These are phyloP conservation scores for Cladophialophora bantiana DNA, from an alignment of 2,329 filamentous ascomycete genomes.

Conservation along the genomic window DNA sequence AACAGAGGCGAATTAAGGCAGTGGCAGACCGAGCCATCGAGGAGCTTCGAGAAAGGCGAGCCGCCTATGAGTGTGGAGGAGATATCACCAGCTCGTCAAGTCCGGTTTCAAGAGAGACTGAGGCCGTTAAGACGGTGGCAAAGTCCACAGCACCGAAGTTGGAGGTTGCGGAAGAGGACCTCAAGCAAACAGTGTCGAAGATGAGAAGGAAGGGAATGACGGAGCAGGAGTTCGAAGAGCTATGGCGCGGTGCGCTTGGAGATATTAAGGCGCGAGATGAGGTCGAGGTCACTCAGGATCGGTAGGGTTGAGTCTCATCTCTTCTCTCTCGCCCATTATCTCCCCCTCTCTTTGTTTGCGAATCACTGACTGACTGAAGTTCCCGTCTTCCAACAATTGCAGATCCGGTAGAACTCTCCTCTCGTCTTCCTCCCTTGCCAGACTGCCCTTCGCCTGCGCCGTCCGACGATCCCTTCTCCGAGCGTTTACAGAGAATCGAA, in stretches of 20 bases:
- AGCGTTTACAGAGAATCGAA: conserved; percentile 58
- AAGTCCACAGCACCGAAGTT: conserved; percentile 41
- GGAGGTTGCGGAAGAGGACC: conserved; percentile 72
- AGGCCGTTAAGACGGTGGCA: conserved; percentile 60
- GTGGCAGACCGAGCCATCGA: conserved; percentile 89
- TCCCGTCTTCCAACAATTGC: conserved; percentile 24
- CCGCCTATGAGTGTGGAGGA: conserved; percentile 89
- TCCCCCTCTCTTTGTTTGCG: conserved; percentile 36
- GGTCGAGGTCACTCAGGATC: conserved; percentile 61
- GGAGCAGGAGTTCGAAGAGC: conserved; percentile 87
- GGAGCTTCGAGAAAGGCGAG: conserved; percentile 81
- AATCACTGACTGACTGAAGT: conserved; percentile 41
- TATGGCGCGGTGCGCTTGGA: conserved; percentile 63
- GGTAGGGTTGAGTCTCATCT: conserved; percentile 59
- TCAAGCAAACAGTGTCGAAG: conserved; percentile 77
- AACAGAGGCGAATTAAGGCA: conserved; percentile 82
- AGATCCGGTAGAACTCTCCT: conserved; percentile 69
- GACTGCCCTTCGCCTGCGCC: conserved; percentile 78
- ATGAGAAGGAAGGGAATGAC: conserved; percentile 84
- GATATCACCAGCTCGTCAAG: conserved; percentile 51
- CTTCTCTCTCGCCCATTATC: conserved; percentile 35
- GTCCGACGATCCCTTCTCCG: conserved; percentile 56
- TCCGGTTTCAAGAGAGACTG: conserved; percentile 11
- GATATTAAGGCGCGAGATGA: conserved; percentile 65
- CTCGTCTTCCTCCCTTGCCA: conserved; percentile 87